Evolutionary conservation across 2,329 filamentous ascomycete species (phyloP), one percentile per base, ranked within the genome.

Genomic region (Sporothrix brasiliensis): DNA sequence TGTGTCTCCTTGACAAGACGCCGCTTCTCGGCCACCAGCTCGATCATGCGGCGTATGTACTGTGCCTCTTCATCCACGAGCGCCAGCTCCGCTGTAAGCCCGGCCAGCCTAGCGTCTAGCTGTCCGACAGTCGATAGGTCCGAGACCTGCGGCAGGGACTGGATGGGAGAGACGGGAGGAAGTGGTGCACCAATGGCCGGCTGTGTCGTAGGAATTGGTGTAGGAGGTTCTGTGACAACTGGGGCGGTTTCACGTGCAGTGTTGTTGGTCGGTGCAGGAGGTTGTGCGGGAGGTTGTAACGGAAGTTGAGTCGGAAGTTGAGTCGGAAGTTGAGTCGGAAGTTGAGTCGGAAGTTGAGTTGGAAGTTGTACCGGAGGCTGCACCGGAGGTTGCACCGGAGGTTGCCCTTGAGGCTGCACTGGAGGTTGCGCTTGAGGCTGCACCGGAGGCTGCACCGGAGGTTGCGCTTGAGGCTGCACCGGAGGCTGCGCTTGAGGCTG

Each of bases 21-120:
- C 63, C 63, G 27, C 49, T 67, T 67, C n/a, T 53, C 63, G 19
- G 49, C 49, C 16, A 67, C 49, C 49, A 67, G 30, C 63, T 67
- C 63, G 19, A 67, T 67, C 63, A 67, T 67, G 11, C 47, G 63
- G 21, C 30, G 49, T 30, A 53, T 52, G n/a, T 67, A 67, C 4
- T 11, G 49, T 10, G 63, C 63, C 30, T 67, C 63, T 21, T 66
- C 63, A 10, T 53, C 63, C 9, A 67, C 49, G 19, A 67, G 63
- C 10, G 47, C 47, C 30, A 67, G 63, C 19, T 67, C 63, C 4
- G 49, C n/a, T 13, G 63, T 49, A n/a, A 67, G 49, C 49, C 53
- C 47, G 9, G 63, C 27, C 19, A 67, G 63, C 13, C 27, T 52
- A 5, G 49, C 27, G 19, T 67, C 47, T 9, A 67, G 49, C 30